Evolutionary conservation across 1,284 basidiomycete genomes (phyloP).

Genomic region (Termitomyces sp.): DNA sequence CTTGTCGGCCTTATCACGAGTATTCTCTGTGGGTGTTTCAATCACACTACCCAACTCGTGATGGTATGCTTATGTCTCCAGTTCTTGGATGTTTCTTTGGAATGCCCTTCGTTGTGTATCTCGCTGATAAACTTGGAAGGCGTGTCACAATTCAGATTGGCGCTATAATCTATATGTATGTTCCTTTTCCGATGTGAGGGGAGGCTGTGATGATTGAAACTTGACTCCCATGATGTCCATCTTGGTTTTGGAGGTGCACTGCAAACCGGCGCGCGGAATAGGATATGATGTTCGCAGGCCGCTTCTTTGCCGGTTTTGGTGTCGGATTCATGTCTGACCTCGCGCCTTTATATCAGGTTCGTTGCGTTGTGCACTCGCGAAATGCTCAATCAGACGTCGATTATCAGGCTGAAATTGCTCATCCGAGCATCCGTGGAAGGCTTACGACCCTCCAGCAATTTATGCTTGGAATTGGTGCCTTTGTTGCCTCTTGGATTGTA

Average conservation of each 20-base stretch:
- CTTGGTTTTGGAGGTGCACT: slow-evolving; percentile 48
- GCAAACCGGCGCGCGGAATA: slow-evolving; percentile 47
- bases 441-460: slow-evolving; percentile 54
- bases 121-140: slow-evolving; percentile 33
- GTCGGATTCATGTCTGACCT: slow-evolving; percentile 52
- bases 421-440: slow-evolving; percentile 57
- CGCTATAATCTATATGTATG: slow-evolving; percentile 34
- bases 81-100: slow-evolving; percentile 37
- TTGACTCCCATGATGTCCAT: slow-evolving; percentile 19
- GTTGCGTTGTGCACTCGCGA: not conserved
- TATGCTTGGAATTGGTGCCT: slow-evolving; percentile 42
- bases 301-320: slow-evolving; percentile 53
- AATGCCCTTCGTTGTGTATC: slow-evolving; percentile 38
- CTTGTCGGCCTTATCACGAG: slow-evolving; percentile 34
- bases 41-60: not conserved
- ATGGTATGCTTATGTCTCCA: slow-evolving; percentile 8
- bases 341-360: slow-evolving; percentile 50
- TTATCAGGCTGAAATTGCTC: slow-evolving; percentile 50
- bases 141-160: slow-evolving; percentile 36
- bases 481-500: slow-evolving; percentile 42
- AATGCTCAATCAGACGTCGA: not conserved
- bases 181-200: not conserved
- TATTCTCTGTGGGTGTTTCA: slow-evolving; percentile 34
- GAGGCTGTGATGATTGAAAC: slow-evolving; percentile 7
- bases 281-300: slow-evolving; percentile 57